phyloP scores from a whole-genome alignment of 345 rosid genomes.

The Syzygium aqueum region DNA sequence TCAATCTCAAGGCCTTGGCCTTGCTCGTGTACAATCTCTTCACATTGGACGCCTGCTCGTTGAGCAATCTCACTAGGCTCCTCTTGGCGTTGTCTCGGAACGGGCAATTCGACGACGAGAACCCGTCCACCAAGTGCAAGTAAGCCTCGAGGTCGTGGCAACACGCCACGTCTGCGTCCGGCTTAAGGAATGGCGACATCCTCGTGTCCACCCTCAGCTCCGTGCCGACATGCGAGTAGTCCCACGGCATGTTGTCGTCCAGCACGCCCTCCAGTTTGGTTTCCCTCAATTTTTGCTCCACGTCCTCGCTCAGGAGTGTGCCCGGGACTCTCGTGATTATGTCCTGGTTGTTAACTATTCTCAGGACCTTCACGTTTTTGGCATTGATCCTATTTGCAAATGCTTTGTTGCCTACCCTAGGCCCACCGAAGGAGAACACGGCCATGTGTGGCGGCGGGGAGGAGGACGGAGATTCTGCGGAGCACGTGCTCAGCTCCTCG shows the following conservation, averaged over 20 bases:
- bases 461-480: constrained; percentile 10
- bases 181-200: constrained; percentile 65
- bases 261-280: constrained; percentile 19
- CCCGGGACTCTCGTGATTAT: constrained; percentile 80
- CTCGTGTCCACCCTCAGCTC: constrained; percentile 58
- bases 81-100: constrained; percentile 89
- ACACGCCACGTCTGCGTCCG: constrained; percentile 60
- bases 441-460: constrained; percentile 45
- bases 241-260: constrained; percentile 42
- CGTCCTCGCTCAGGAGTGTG: constrained; percentile 22
- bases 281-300: constrained; percentile 17
- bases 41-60: constrained; percentile 70
- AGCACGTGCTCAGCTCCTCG: constrained; percentile 44
- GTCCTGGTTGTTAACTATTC: constrained; percentile 82
- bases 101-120: constrained; percentile 61
- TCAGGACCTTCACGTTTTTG: constrained; percentile 53
- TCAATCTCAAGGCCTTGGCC: constrained; percentile 41
- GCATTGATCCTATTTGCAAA: constrained; percentile 31
- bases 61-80: constrained; percentile 60
- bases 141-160: constrained; percentile 87
- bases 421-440: constrained; percentile 89
- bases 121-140: constrained; percentile 82
- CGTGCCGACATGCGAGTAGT: constrained; percentile 57
- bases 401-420: constrained; percentile 67
- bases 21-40: constrained; percentile 72